Conservation (phyloP, 2,329 filamentous ascomycete genomes). For the Penicillium sumatraense region DNA sequence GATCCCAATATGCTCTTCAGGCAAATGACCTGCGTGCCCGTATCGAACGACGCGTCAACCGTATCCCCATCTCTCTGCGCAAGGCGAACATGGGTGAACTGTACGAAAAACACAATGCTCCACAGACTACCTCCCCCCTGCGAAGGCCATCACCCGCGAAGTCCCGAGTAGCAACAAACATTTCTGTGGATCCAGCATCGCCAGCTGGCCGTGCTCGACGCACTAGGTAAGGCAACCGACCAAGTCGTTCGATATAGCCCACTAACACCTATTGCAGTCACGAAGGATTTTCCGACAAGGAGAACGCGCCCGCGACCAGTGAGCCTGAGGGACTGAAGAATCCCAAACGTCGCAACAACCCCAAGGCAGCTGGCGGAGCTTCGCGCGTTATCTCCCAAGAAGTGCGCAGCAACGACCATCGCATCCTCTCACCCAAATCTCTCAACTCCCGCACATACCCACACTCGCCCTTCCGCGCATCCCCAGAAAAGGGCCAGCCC, state of each 20-base stretch:
- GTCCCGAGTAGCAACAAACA: slow-evolving; percentile 31
- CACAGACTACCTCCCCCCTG: slow-evolving; percentile 36
- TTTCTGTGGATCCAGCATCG: slow-evolving; percentile 36
- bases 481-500: slow-evolving; percentile 51
- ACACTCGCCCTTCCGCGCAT: slow-evolving; percentile 57
- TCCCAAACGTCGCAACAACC: slow-evolving; percentile 69
- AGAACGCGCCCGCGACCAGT: slow-evolving; percentile 61
- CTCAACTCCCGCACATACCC: slow-evolving; percentile 75
- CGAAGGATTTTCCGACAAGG: slow-evolving; percentile 73
- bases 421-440: slow-evolving; percentile 78
- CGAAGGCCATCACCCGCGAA: slow-evolving; percentile 38
- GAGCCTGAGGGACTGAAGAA: slow-evolving; percentile 59
- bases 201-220: slow-evolving; percentile 35
- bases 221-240: slow-evolving; percentile 34
- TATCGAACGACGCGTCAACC: slow-evolving; percentile 90
- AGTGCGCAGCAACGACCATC: slow-evolving; percentile 56
- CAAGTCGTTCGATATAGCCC: not conserved
- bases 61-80: slow-evolving; percentile 80
- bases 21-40: slow-evolving; percentile 82
- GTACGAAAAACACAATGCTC: slow-evolving; percentile 56
- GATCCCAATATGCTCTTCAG: slow-evolving; percentile 87
- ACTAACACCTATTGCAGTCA: slow-evolving; percentile 53
- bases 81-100: slow-evolving; percentile 83
- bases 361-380: slow-evolving; percentile 41
- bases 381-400: slow-evolving; percentile 49